Conservation (phyloP, 1,139 yeast genomes). For the Spathaspora sp. region DNA sequence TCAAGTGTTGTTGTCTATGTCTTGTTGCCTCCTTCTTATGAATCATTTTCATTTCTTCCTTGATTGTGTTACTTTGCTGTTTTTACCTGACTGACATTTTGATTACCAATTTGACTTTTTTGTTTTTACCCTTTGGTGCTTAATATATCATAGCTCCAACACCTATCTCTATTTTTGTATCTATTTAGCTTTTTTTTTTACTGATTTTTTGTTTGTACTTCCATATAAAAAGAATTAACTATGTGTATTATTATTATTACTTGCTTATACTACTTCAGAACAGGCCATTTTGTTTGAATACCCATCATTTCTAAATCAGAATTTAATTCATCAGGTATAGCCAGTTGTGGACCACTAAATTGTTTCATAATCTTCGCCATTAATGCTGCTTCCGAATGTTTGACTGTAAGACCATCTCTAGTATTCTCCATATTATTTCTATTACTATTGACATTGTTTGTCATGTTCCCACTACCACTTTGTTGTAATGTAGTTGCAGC, state of each 20-base stretch:
- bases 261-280: slow-evolving; percentile 6
- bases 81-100: not conserved
- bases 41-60: slow-evolving; percentile 7
- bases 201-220: not conserved
- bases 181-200: slow-evolving; percentile 5
- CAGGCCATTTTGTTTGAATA: slow-evolving; percentile 38
- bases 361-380: slow-evolving; percentile 48
- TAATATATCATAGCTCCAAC: not conserved
- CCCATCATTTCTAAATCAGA: slow-evolving; percentile 41
- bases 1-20: not conserved
- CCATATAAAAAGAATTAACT: not conserved
- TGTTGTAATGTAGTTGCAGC: slow-evolving; percentile 13
- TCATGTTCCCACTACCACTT: slow-evolving; percentile 13
- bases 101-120: not conserved
- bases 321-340: slow-evolving; percentile 33
- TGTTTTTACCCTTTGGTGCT: not conserved
- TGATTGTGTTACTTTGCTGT: slow-evolving; percentile 6
- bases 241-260: not conserved
- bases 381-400: slow-evolving; percentile 37
- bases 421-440: slow-evolving; percentile 3
- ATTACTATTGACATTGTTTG: not conserved
- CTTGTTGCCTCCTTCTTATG: not conserved
- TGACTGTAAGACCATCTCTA: slow-evolving; percentile 16
- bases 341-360: slow-evolving; percentile 42
- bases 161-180: not conserved